Conservation (phyloP, 2,329 filamentous ascomycete species). For the Blastomyces silverae region DNA sequence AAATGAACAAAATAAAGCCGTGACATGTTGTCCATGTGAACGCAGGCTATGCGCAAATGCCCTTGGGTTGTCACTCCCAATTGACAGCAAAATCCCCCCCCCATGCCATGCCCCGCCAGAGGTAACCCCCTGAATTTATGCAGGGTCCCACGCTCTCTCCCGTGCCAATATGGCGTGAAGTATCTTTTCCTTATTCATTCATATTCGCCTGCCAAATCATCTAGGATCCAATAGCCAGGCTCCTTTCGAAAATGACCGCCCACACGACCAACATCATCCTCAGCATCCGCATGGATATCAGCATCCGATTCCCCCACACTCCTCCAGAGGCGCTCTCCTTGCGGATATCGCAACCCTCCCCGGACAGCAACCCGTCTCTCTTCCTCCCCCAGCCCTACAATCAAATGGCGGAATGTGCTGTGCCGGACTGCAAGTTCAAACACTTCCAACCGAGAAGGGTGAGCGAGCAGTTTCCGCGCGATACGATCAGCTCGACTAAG, state of each 20-base stretch:
- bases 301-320: neutral
- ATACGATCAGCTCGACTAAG: neutral
- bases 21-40: neutral
- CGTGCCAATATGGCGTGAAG: neutral
- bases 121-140: neutral
- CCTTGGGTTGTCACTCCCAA: neutral
- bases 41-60: neutral
- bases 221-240: neutral
- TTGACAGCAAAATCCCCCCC: neutral
- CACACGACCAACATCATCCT: neutral
- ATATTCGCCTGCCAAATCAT: neutral
- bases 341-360: neutral
- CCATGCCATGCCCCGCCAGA: neutral
- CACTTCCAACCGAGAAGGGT: neutral
- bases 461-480: neutral
- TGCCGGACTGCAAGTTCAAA: neutral
- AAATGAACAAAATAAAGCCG: neutral
- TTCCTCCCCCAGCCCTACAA: neutral
- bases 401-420: neutral
- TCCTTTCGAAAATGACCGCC: neutral
- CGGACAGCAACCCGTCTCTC: neutral
- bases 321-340: conserved; percentile 2
- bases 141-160: neutral
- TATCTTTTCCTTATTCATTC: neutral
- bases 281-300: neutral